Percentiles rank a stretch among this genome's conserved stretches.
Evolutionary conservation across 352 stramenopile genomes (phyloP).

Genomic region (Achlya hypogyna): DNA sequence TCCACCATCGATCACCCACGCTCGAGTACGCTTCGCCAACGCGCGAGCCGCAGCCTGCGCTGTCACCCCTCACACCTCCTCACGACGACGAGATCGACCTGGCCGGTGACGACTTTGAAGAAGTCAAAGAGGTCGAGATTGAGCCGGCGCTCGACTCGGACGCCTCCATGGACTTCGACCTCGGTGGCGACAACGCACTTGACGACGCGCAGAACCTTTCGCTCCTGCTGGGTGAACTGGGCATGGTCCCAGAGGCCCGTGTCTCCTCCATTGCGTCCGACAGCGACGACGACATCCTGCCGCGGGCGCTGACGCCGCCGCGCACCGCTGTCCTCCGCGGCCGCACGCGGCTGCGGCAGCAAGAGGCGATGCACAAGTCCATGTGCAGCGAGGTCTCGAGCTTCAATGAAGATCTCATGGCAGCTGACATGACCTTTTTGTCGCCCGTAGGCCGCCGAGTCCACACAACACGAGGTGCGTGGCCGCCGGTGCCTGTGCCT

Average conservation of each 20-base stretch:
- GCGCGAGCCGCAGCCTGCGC: no score
- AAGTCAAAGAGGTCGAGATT: not conserved
- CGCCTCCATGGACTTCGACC: not conserved
- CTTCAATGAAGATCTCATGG: conserved; percentile 34
- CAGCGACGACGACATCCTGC: not conserved
- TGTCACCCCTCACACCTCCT: no score
- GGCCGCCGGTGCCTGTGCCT: conserved; percentile 35
- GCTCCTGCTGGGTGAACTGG: not conserved
- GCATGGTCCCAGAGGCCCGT: not conserved
- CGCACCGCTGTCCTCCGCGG: not conserved
- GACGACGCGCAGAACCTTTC: not conserved
- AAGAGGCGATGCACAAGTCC: not conserved
- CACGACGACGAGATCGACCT: no score
- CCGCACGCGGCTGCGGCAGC: not conserved
- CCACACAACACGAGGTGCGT: conserved; percentile 31
- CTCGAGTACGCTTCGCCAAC: not conserved
- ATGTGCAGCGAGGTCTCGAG: not conserved
- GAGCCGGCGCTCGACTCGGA: not conserved
- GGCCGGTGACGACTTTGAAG: no score
- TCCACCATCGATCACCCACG: no score
- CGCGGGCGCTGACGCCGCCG: not conserved
- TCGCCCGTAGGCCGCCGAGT: conserved; percentile 21
- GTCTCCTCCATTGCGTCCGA: not conserved
- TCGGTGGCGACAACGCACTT: not conserved
- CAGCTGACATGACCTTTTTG: not conserved